Evolutionary conservation across 495 filamentous ascomycete species (phyloP).

Genomic region (Patellaria atrata): DNA sequence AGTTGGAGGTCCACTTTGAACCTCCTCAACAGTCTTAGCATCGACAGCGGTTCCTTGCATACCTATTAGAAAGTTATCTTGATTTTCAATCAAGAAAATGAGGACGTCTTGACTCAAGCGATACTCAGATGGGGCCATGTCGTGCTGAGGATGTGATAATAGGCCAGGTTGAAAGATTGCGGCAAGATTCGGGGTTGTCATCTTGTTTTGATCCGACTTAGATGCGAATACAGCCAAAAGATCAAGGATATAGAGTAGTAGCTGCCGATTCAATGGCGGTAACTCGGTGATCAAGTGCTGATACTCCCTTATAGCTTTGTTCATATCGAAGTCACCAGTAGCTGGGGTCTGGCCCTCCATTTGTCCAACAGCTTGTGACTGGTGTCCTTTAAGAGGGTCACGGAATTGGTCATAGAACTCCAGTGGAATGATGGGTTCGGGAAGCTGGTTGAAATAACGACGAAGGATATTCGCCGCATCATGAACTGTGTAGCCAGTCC

Average conservation of each 20-base stretch:
- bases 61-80: constrained; percentile 57
- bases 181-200: constrained; percentile 89
- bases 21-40: constrained; percentile 72
- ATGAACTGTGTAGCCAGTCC: constrained; percentile 96
- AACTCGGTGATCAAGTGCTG: constrained; percentile 85
- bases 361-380: constrained; percentile 52
- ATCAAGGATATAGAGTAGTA: constrained; percentile 93
- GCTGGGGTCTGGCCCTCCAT: constrained; percentile 39
- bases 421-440: constrained; percentile 88
- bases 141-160: constrained; percentile 82
- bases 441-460: constrained; percentile 86
- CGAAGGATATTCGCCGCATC: constrained; percentile 96
- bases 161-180: constrained; percentile 97
- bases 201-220: constrained; percentile 91
- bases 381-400: constrained; percentile 65
- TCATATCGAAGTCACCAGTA: constrained; percentile 52
- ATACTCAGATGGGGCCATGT: constrained; percentile 90
- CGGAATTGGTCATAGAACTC: constrained; percentile 88
- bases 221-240: constrained; percentile 96
- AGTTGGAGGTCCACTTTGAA: constrained; percentile 47
- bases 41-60: constrained; percentile 89
- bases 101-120: constrained; percentile 91
- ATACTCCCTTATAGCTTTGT: constrained; percentile 64
- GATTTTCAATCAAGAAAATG: constrained; percentile 96
- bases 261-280: constrained; percentile 82